phyloP scores from a whole-genome alignment of 805 yeast genomes.

The Monosporozyma servazzii region DNA sequence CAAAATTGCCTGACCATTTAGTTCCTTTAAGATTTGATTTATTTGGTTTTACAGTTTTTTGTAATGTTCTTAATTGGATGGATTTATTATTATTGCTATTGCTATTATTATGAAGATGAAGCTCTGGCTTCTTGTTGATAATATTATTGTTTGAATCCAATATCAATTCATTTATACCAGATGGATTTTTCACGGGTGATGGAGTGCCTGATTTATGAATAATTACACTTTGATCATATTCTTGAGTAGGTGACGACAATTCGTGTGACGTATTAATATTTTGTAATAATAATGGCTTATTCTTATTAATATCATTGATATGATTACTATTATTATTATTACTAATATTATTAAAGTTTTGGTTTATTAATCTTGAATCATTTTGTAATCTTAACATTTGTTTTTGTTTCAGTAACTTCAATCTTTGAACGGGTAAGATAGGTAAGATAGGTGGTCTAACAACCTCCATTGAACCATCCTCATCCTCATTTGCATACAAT shows the following conservation, averaged over 20 bases:
- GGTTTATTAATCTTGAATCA: conserved; percentile 1
- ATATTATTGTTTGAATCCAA: not conserved
- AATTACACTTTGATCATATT: conserved; percentile 3
- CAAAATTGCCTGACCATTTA: conserved; percentile 25
- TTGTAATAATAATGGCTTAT: not conserved
- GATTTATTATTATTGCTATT: not conserved
- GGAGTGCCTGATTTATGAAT: conserved; percentile 17
- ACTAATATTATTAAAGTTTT: not conserved
- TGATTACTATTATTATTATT: not conserved
- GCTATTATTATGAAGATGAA: not conserved
- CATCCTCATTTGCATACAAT: conserved; percentile 1
- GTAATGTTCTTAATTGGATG: not conserved
- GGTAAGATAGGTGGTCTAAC: conserved; percentile 27
- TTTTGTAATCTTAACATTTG: conserved; percentile 14
- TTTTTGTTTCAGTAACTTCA: conserved; percentile 21
- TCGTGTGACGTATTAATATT: not conserved
- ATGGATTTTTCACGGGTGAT: conserved; percentile 11
- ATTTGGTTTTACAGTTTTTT: not conserved
- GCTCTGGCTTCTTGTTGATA: not conserved
- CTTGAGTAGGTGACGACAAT: not conserved
- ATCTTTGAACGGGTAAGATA: conserved; percentile 25
- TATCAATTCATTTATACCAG: not conserved
- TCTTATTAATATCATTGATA: not conserved
- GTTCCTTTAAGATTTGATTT: conserved; percentile 8
- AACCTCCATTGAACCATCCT: not conserved